Percentiles rank a stretch among this genome's conserved stretches.
These are phyloP conservation scores for Xylariaceae sp. DNA, from an alignment of 2,329 filamentous ascomycete species.

Conservation along the genomic window DNA sequence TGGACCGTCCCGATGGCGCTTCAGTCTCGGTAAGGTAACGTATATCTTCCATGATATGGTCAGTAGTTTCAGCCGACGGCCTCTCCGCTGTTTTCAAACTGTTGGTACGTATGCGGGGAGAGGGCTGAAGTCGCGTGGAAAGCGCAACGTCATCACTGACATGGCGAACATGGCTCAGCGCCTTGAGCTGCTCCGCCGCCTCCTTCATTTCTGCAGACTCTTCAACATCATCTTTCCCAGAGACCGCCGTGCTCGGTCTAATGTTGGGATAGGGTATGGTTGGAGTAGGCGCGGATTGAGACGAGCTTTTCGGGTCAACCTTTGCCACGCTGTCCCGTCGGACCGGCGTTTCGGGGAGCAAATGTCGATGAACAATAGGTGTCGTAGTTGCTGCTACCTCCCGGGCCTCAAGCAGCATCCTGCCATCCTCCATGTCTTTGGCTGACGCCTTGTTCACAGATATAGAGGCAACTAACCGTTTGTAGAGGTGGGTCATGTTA, in stretches of 20 bases:
- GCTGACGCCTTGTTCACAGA: conserved; percentile 41
- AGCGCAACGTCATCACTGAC: conserved; percentile 40
- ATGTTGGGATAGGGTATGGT: conserved; percentile 23
- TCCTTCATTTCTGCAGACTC: conserved; percentile 66
- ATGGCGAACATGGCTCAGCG: conserved; percentile 57
- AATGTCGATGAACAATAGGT: conserved; percentile 29
- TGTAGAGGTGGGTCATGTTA: conserved; percentile 61
- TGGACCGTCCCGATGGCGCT: conserved; percentile 36
- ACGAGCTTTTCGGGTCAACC: conserved; percentile 24
- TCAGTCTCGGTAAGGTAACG: conserved; percentile 32
- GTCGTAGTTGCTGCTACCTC: conserved; percentile 38
- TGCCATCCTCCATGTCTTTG: conserved; percentile 52
- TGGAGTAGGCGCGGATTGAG: conserved; percentile 24
- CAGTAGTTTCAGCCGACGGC: conserved; percentile 37
- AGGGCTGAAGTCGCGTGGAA: conserved; percentile 22
- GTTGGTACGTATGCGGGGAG: conserved; percentile 24
- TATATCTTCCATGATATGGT: conserved; percentile 38
- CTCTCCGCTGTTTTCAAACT: conserved; percentile 38
- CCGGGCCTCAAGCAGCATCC: conserved; percentile 50
- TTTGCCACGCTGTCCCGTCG: conserved; percentile 26
- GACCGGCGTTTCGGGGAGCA: conserved; percentile 30
- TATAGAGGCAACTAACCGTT: conserved; percentile 48
- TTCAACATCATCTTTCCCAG: conserved; percentile 46
- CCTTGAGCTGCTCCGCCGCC: conserved; percentile 61
- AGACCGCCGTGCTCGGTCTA: conserved; percentile 28